These are phyloP conservation scores for Dalbergia oliveri DNA, from an alignment of 306 rosid species.

Conservation along the genomic window DNA sequence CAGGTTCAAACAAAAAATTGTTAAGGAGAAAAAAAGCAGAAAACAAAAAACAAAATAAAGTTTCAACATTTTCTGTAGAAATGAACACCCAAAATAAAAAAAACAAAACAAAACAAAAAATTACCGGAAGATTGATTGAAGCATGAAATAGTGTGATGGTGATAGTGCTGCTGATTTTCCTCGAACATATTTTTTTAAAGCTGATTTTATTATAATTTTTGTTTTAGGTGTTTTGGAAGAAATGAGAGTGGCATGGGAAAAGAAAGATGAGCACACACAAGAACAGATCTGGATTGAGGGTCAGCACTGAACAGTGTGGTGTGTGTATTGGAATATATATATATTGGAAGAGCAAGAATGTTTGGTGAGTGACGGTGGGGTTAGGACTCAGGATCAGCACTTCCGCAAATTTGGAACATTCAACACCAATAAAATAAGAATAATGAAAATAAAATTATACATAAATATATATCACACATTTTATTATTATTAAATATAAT, in stretches of 20 bases:
- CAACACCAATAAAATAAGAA: no score
- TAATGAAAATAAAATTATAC: no score
- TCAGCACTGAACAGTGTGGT: slow-evolving; percentile 19
- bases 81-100: neutral
- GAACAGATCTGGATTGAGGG: slow-evolving; percentile 50
- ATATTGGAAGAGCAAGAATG: neutral
- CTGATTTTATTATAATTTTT: neutral
- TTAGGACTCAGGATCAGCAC: neutral
- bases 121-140: slow-evolving; percentile 48
- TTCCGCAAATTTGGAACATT: neutral
- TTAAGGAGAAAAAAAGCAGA: neutral
- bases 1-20: neutral
- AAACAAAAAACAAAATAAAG: neutral
- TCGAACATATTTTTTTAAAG: neutral
- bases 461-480: no score
- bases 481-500: no score
- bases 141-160: slow-evolving; percentile 34
- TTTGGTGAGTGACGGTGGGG: slow-evolving; percentile 1
- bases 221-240: slow-evolving; percentile 11
- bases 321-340: slow-evolving; percentile 38
- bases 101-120: slow-evolving; percentile 4
- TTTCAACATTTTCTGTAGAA: slow-evolving; percentile 1
- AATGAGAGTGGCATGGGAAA: slow-evolving; percentile 34
- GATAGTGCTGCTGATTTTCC: neutral
- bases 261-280: slow-evolving; percentile 1